Conservation (phyloP, 345 rosid genomes). For the Rhodamnia rubescens region DNA sequence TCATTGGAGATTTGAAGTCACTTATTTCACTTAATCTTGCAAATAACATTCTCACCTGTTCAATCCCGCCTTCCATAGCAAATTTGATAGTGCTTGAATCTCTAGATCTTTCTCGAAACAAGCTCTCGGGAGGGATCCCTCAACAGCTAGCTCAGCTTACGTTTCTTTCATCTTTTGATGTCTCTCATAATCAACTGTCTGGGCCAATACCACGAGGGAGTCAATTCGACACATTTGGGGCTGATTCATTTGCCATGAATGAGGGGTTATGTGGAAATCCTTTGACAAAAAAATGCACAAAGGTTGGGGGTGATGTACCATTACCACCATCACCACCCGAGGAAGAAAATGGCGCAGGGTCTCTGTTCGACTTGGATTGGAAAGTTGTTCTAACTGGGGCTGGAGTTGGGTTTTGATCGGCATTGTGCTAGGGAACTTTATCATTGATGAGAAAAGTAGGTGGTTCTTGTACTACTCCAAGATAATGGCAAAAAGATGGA, state of each 20-base stretch:
- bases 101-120: not conserved
- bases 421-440: not conserved
- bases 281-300: not conserved
- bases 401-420: not conserved
- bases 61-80: not conserved
- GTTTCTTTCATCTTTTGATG: not conserved
- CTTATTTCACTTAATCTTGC: not conserved
- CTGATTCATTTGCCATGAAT: not conserved
- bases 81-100: not conserved
- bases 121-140: not conserved
- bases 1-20: not conserved
- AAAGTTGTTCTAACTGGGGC: not conserved
- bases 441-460: not conserved
- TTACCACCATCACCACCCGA: not conserved
- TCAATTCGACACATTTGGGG: not conserved
- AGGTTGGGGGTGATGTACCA: not conserved
- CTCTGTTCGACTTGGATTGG: not conserved
- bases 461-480: not conserved
- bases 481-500: not conserved
- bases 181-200: not conserved
- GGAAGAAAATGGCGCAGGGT: not conserved
- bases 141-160: not conserved
- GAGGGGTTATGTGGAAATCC: slow-evolving; percentile 1
- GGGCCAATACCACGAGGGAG: not conserved
- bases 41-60: not conserved